Conservation (phyloP, 768 basidiomycete species). For the Steccherinum ochraceum region DNA sequence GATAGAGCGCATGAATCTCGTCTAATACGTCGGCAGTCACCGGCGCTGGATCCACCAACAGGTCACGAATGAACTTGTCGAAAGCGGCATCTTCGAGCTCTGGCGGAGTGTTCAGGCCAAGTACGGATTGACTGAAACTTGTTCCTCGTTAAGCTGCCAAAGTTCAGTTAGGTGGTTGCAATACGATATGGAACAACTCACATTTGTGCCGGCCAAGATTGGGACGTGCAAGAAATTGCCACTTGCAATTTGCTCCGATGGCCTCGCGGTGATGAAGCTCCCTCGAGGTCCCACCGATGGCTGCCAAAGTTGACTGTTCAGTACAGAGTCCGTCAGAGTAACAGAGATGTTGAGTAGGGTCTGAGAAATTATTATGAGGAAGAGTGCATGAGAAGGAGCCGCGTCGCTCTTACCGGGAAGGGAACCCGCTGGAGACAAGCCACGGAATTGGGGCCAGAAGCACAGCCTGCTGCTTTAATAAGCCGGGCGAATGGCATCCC, state of each 20-base stretch:
- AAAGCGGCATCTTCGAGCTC: conserved; percentile 38
- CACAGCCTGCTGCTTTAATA: conserved; percentile 5
- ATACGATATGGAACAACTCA: conserved; percentile 2
- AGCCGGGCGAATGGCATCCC: conserved; percentile 5
- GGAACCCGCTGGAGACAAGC: conserved; percentile 8
- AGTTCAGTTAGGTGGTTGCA: background rate
- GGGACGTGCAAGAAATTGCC: conserved; percentile 16
- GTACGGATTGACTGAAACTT: conserved; percentile 33
- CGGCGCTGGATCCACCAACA: conserved; percentile 49
- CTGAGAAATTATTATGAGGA: background rate
- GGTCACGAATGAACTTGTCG: conserved; percentile 37
- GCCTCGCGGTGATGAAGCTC: conserved; percentile 13
- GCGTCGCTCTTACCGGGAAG: conserved; percentile 24
- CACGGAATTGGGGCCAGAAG: conserved; percentile 2
- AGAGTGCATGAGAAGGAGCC: background rate
- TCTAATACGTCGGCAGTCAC: conserved; percentile 35
- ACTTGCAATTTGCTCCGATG: conserved; percentile 13
- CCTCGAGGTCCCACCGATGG: conserved; percentile 15
- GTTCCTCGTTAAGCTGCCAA: conserved; percentile 47
- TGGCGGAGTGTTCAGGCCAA: conserved; percentile 31
- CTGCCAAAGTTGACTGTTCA: conserved; percentile 18
- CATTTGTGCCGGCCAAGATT: conserved; percentile 13
- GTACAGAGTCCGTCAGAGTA: conserved; percentile 6
- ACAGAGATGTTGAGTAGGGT: conserved; percentile 8
- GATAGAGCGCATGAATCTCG: conserved; percentile 35